Evolutionary conservation across 2,329 filamentous ascomycete genomes (phyloP).

Genomic region (Penicillium frequentans): DNA sequence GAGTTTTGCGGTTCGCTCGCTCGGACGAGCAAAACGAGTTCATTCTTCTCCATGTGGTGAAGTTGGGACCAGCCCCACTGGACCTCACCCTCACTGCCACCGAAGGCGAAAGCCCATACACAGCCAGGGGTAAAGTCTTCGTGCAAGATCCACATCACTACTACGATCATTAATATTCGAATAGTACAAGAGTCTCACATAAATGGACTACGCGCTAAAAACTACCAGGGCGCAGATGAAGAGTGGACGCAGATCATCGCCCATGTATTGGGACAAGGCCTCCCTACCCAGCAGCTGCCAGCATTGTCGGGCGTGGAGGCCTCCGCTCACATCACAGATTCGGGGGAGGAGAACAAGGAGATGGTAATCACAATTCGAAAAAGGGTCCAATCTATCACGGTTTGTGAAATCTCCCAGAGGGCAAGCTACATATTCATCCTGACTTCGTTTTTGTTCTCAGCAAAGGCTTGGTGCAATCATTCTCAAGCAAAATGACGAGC

Average conservation of each 20-base stretch:
- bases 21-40: constrained; percentile 41
- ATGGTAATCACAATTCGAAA: constrained; percentile 45
- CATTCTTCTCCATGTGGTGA: constrained; percentile 53
- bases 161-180: constrained; percentile 12
- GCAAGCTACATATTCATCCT: constrained; percentile 7
- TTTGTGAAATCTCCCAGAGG: constrained; percentile 13
- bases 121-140: constrained; percentile 41
- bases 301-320: constrained; percentile 32
- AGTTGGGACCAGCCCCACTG: constrained; percentile 38
- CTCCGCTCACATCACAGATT: constrained; percentile 27
- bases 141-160: background rate
- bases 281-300: constrained; percentile 14
- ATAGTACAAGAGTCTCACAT: constrained; percentile 40
- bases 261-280: constrained; percentile 33
- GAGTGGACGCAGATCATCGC: constrained; percentile 43
- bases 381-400: constrained; percentile 51
- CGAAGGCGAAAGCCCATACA: constrained; percentile 58
- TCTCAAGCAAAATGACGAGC: constrained; percentile 53
- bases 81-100: constrained; percentile 59
- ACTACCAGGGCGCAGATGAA: constrained; percentile 44
- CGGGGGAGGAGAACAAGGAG: constrained; percentile 31
- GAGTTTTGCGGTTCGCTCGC: constrained; percentile 52
- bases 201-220: constrained; percentile 41
- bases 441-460: constrained; percentile 22
- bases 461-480: constrained; percentile 57